Evolutionary conservation across 306 rosid species (phyloP).

Genomic region (Arachis stenosperma): DNA sequence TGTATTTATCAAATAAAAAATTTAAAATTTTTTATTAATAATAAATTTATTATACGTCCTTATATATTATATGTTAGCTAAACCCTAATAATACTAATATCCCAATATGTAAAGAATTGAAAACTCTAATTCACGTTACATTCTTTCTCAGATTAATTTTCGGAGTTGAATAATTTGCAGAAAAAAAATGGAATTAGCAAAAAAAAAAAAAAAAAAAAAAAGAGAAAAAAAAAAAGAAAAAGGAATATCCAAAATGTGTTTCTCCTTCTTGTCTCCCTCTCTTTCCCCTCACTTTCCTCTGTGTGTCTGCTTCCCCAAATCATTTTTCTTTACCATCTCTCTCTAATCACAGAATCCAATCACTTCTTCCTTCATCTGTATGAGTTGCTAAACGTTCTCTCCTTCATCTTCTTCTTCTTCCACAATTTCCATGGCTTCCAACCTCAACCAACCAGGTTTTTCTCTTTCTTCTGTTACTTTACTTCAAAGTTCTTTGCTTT

Average conservation of each 20-base stretch:
- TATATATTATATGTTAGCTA: background rate
- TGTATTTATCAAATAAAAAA: no score
- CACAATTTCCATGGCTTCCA: slow-evolving; percentile 40
- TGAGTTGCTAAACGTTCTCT: slow-evolving; percentile 13
- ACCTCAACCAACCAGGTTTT: slow-evolving; percentile 40
- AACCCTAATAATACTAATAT: background rate
- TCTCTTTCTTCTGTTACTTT: slow-evolving; percentile 8
- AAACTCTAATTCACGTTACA: background rate
- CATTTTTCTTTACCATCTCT: background rate
- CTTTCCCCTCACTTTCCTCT: slow-evolving; percentile 12
- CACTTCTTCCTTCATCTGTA: background rate
- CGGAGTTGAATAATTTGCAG: background rate
- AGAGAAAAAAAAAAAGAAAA: background rate
- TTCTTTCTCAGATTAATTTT: background rate
- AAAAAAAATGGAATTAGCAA: background rate
- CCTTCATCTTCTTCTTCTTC: background rate
- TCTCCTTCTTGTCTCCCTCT: background rate
- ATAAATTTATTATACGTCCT: background rate
- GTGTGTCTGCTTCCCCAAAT: background rate
- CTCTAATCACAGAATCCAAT: background rate
- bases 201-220: background rate
- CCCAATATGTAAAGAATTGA: background rate
- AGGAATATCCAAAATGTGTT: slow-evolving; percentile 24
- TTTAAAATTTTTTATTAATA: no score
- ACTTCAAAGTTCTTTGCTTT: background rate